phyloP scores from a whole-genome alignment of 139 green algal genomes.

The Pseudopediastrum boryanum region DNA sequence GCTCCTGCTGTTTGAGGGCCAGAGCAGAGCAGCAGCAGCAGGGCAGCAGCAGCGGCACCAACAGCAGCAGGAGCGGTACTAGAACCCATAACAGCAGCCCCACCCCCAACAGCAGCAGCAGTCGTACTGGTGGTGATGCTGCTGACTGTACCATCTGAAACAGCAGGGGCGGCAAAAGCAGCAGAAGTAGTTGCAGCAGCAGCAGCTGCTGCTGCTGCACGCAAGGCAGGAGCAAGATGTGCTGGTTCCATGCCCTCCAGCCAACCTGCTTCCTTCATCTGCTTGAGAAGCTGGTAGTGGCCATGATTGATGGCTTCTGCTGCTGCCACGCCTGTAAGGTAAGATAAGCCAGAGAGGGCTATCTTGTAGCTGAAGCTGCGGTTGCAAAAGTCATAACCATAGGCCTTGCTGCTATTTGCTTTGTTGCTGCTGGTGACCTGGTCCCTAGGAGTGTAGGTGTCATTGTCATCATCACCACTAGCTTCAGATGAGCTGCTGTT shows the following conservation, averaged over 20 bases:
- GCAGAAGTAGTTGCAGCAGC: neutral
- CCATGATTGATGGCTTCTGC: neutral
- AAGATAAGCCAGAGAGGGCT: neutral
- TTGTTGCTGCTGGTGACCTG: too few relatives aligned
- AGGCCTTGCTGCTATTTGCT: neutral
- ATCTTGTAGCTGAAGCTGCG: too few relatives aligned
- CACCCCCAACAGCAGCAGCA: neutral
- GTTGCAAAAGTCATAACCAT: neutral
- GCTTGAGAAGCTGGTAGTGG: neutral
- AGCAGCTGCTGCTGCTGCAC: too few relatives aligned
- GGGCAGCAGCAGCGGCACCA: conserved; percentile 7
- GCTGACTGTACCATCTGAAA: neutral
- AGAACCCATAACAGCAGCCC: neutral
- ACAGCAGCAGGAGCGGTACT: neutral
- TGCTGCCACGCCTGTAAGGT: neutral
- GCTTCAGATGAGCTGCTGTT: too few relatives aligned
- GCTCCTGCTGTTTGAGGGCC: too few relatives aligned
- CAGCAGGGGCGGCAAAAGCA: neutral
- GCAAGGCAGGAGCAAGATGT: neutral
- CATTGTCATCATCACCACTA: too few relatives aligned
- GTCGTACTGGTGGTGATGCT: neutral
- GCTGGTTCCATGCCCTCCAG: neutral
- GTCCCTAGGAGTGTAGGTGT: too few relatives aligned
- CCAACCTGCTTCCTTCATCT: too few relatives aligned
- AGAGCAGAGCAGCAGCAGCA: too few relatives aligned